Percentiles rank a stretch among this genome's conserved stretches.
phyloP scores from a whole-genome alignment of 257 asterid species.

The Cordia subcordata region DNA sequence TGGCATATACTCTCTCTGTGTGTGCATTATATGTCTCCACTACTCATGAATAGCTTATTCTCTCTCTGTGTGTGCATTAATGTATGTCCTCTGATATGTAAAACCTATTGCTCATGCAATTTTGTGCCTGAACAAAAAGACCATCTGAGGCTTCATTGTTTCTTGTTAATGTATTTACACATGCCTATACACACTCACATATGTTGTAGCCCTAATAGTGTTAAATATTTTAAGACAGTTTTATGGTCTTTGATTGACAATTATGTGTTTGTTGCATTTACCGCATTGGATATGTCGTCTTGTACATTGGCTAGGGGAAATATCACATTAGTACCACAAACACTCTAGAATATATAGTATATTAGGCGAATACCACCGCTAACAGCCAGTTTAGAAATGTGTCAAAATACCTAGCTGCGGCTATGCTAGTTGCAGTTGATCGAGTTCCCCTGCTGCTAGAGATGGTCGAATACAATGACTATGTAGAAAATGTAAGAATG shows the following conservation, averaged over 20 bases:
- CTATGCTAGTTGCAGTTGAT: constrained; percentile 58
- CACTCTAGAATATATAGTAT: constrained; percentile 50
- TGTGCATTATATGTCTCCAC: constrained; percentile 42
- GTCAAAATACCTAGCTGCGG: constrained; percentile 73
- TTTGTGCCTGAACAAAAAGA: too few species aligned
- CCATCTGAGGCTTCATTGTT: too few species aligned
- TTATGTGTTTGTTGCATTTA: constrained; percentile 19
- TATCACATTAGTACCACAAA: constrained; percentile 43
- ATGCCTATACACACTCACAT: background rate
- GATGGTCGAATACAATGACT: too few species aligned
- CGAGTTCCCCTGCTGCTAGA: constrained; percentile 59
- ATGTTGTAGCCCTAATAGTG: background rate
- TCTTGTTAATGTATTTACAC: constrained; percentile 19
- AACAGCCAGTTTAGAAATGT: constrained; percentile 52
- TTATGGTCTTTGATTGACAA: background rate
- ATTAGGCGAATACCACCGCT: constrained; percentile 62
- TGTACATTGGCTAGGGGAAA: constrained; percentile 67
- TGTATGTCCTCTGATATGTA: constrained; percentile 42
- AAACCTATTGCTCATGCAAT: too few species aligned
- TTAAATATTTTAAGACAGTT: constrained; percentile 1
- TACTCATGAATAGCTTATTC: constrained; percentile 60
- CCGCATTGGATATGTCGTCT: constrained; percentile 71
- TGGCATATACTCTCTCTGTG: constrained; percentile 58
- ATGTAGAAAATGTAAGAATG: too few species aligned
- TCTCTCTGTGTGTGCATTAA: constrained; percentile 62